Conservation (phyloP, 1,284 basidiomycete genomes). For the Somion occarium region DNA sequence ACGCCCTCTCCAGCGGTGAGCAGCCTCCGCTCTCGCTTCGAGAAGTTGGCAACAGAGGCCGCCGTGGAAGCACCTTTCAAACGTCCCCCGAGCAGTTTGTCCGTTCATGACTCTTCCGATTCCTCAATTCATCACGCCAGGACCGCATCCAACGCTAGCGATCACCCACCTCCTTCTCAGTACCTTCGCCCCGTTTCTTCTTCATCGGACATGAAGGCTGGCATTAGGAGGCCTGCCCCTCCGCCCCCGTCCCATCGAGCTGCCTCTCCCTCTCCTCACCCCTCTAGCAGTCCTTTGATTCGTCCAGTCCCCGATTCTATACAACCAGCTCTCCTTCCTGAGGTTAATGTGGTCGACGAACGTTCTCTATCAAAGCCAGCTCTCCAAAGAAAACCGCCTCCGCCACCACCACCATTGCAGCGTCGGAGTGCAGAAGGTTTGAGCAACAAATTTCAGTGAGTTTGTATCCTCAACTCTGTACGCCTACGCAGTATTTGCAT, state of each 20-base stretch:
- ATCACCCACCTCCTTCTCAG: slow-evolving; percentile 16
- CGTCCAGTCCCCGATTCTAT: neutral
- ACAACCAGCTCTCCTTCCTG: neutral
- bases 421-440: neutral
- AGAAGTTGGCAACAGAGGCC: slow-evolving; percentile 43
- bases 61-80: slow-evolving; percentile 15
- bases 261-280: slow-evolving; percentile 1
- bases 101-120: neutral
- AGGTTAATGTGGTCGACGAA: neutral
- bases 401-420: neutral
- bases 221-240: slow-evolving; percentile 1
- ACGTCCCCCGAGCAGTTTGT: slow-evolving; percentile 14
- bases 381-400: neutral
- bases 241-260: neutral
- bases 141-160: neutral
- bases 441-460: neutral
- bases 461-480: neutral
- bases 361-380: neutral
- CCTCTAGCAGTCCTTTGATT: neutral
- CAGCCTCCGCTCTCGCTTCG: slow-evolving; percentile 63
- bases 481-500: too few species aligned
- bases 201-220: slow-evolving; percentile 44
- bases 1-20: slow-evolving; percentile 55
- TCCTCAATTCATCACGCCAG: neutral
- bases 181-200: slow-evolving; percentile 43